Percentiles rank a stretch among this genome's conserved stretches.
Evolutionary conservation across 495 filamentous ascomycete genomes (phyloP).

Genomic region (Penicillium coffeae): DNA sequence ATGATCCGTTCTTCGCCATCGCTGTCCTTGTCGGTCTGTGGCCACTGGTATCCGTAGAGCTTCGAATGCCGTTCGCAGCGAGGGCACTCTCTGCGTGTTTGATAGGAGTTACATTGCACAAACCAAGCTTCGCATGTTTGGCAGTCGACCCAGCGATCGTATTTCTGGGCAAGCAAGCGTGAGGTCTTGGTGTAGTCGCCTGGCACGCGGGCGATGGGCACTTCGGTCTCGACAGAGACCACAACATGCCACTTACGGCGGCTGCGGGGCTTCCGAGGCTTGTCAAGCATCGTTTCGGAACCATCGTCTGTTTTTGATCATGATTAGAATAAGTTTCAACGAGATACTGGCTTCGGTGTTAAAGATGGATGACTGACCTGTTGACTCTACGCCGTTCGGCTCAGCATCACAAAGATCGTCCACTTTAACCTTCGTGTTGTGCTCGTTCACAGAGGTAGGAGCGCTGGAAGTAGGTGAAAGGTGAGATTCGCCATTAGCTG

Average conservation of each 20-base stretch:
- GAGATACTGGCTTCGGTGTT: neutral
- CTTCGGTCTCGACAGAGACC: slow-evolving; percentile 41
- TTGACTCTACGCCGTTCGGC: neutral
- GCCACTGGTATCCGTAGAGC: slow-evolving; percentile 92
- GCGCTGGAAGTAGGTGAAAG: slow-evolving; percentile 36
- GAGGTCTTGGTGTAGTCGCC: slow-evolving; percentile 78
- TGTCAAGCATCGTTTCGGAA: slow-evolving; percentile 11
- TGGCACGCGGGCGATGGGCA: slow-evolving; percentile 50
- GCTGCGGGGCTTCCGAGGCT: slow-evolving; percentile 17
- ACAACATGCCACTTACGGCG: slow-evolving; percentile 30
- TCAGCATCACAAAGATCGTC: slow-evolving; percentile 16
- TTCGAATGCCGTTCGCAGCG: slow-evolving; percentile 95
- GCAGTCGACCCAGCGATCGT: slow-evolving; percentile 82
- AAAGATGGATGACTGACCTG: slow-evolving; percentile 13
- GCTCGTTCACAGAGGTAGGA: slow-evolving; percentile 36
- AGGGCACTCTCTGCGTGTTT: slow-evolving; percentile 77
- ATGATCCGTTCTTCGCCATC: slow-evolving; percentile 76
- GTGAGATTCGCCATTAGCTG: slow-evolving; percentile 33
- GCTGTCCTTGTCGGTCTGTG: slow-evolving; percentile 80
- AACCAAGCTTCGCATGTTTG: slow-evolving; percentile 76
- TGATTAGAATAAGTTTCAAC: slow-evolving; percentile 12
- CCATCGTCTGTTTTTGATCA: slow-evolving; percentile 25
- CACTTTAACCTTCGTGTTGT: slow-evolving; percentile 21
- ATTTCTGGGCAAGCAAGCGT: slow-evolving; percentile 64
- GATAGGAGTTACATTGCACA: slow-evolving; percentile 81